Conservation (phyloP, 495 filamentous ascomycete species). For the Chaetomium cochliodes region DNA sequence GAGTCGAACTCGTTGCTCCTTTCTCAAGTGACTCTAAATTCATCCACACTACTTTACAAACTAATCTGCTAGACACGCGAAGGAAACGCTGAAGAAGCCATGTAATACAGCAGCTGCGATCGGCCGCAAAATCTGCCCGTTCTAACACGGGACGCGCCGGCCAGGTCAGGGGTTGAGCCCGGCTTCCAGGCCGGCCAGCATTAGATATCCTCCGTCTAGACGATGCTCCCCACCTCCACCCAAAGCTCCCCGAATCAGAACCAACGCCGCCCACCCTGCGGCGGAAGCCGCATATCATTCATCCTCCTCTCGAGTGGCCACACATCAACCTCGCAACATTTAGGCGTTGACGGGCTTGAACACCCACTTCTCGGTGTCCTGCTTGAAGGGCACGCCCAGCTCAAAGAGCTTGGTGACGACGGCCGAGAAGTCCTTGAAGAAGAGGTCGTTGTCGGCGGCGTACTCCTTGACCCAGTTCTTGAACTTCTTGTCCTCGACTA, state of each 20-base stretch:
- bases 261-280: neutral
- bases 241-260: neutral
- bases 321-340: slow-evolving; percentile 7
- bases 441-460: slow-evolving; percentile 84
- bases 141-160: slow-evolving; percentile 10
- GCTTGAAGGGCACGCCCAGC: slow-evolving; percentile 86
- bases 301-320: neutral
- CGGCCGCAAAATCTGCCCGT: slow-evolving; percentile 1
- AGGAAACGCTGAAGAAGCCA: slow-evolving; percentile 20
- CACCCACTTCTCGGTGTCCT: slow-evolving; percentile 60
- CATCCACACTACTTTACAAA: slow-evolving; percentile 16
- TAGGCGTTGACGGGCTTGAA: slow-evolving; percentile 64
- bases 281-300: too few species aligned
- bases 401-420: slow-evolving; percentile 83
- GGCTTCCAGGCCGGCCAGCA: neutral
- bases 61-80: slow-evolving; percentile 6
- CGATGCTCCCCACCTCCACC: too few species aligned
- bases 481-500: slow-evolving; percentile 88
- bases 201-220: neutral
- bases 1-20: neutral
- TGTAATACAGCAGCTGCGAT: slow-evolving; percentile 15
- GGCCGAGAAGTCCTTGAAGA: slow-evolving; percentile 89
- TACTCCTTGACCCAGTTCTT: slow-evolving; percentile 82
- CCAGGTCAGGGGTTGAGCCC: neutral
- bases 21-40: slow-evolving; percentile 9